These are phyloP conservation scores for Melampsora larici-populina DNA, from an alignment of 1,284 basidiomycete genomes.

Conservation along the genomic window DNA sequence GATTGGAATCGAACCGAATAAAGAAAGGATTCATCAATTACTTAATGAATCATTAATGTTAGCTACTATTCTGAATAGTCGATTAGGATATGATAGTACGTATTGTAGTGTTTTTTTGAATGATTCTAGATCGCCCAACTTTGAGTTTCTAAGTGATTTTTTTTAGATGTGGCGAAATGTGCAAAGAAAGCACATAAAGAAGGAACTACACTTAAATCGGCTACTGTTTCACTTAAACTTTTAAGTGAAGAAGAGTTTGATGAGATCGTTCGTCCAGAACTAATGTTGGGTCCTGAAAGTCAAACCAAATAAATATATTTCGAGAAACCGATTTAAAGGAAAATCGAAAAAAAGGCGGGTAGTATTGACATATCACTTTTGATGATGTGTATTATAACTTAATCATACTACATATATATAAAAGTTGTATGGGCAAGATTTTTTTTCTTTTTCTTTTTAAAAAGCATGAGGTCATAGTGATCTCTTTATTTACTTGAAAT, in stretches of 20 bases:
- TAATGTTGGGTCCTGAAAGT: constrained; percentile 51
- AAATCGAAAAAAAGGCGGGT: too few species aligned
- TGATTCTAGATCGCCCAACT: too few species aligned
- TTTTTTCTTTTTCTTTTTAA: too few species aligned
- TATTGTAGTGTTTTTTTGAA: constrained; percentile 49
- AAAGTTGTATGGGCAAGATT: too few species aligned
- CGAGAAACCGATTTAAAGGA: not conserved
- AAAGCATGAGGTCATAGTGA: too few species aligned
- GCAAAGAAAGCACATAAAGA: constrained; percentile 99
- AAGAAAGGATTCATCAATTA: constrained; percentile 81
- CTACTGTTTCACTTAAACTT: constrained; percentile 80
- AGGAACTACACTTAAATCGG: constrained; percentile 91
- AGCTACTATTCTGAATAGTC: constrained; percentile 87
- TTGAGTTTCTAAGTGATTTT: too few species aligned
- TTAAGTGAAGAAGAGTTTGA: constrained; percentile 91
- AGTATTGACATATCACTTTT: too few species aligned
- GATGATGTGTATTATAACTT: too few species aligned
- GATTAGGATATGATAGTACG: constrained; percentile 90
- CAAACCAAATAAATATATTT: constrained; percentile 12
- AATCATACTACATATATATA: too few species aligned
- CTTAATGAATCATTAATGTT: constrained; percentile 95
- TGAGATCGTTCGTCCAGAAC: constrained; percentile 87
- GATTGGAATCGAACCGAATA: constrained; percentile 92
- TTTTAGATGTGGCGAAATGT: constrained; percentile 85
- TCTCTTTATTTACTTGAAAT: too few species aligned